Conservation (phyloP, 176 grass and related monocot species). For the Chloris gayana region DNA sequence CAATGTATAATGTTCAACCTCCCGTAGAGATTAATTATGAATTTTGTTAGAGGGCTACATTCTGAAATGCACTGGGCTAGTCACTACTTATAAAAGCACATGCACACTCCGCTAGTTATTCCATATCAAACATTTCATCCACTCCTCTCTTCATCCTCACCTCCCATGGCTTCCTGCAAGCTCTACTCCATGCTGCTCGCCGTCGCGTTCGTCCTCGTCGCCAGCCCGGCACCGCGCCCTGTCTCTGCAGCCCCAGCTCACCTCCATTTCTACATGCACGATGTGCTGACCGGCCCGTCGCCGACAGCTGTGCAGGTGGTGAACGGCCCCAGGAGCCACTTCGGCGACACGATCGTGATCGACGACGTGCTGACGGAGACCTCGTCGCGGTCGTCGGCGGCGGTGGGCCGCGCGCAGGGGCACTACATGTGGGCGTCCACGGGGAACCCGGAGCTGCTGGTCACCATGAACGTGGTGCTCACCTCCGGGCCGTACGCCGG, state of each 20-base stretch:
- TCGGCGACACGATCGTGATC: constrained; percentile 42
- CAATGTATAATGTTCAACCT: too few species aligned
- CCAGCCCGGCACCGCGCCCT: background rate
- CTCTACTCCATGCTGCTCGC: background rate
- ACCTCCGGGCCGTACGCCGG: constrained; percentile 47
- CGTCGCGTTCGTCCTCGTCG: background rate
- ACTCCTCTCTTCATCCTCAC: background rate
- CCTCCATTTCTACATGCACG: constrained; percentile 57
- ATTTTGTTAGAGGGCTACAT: background rate
- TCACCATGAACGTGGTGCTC: constrained; percentile 52
- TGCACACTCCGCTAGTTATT: background rate
- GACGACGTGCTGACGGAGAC: constrained; percentile 52
- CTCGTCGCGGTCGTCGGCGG: background rate
- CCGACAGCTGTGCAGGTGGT: constrained; percentile 36
- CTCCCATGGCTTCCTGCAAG: background rate
- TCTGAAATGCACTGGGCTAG: background rate
- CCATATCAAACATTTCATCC: background rate
- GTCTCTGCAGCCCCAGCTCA: constrained; percentile 6
- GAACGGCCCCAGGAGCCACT: background rate
- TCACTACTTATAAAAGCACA: background rate
- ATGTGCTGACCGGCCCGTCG: constrained; percentile 3
- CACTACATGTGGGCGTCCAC: constrained; percentile 34
- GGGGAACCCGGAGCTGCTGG: constrained; percentile 19
- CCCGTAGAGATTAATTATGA: too few species aligned
- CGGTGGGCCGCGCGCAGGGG: constrained; percentile 46